Evolutionary conservation across 345 rosid species (phyloP), one percentile per base, ranked within the genome.

Genomic region (Salix arbutifolia): DNA sequence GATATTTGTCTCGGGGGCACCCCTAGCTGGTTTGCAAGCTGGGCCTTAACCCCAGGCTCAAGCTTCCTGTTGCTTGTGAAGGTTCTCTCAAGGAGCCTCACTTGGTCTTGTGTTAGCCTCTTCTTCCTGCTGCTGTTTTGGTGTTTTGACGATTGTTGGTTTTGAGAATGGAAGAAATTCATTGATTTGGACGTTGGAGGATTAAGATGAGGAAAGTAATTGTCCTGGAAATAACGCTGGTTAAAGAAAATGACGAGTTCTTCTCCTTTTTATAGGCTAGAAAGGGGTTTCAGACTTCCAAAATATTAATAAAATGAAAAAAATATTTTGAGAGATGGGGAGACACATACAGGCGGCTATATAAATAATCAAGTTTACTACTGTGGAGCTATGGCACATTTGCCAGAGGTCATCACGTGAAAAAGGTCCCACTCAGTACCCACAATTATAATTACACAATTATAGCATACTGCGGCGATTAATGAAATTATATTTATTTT

Each of bases 1-100:
- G 99, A 93, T 0, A 95, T 91, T 83, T 90, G 99, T 74, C 96
- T 82, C 4, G 94, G 87, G 11, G 97, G 94, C 60, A 95, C 86
- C 1, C 90, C 86, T 0, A 95, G 88, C 79, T 87, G 90, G 69
- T 69, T 86, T 0, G 97, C 90, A 3, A 95, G 90, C 67, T 89
- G 90, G 70, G 81, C 88, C 85, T 93, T 95, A 61, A 85, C 89
- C 77, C 87, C 93, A 2, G 92, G 91, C 71, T 86, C 92, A 0
- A 95, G 93, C 83, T 90, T 95, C 84, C 87, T 90, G 90, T 83
- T 82, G 84, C 84, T 1, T 35, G 74, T 79, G 87, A 95, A 95
- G 78, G 91, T 89, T 35, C 82, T 90, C 87, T 95, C 97, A 33
- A 93, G 70, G 44, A 90, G 82, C 82, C 83, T 86, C 61, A 90